These are phyloP conservation scores for Austropuccinia psidii DNA, from an alignment of 1,284 basidiomycete species.

Conservation along the genomic window DNA sequence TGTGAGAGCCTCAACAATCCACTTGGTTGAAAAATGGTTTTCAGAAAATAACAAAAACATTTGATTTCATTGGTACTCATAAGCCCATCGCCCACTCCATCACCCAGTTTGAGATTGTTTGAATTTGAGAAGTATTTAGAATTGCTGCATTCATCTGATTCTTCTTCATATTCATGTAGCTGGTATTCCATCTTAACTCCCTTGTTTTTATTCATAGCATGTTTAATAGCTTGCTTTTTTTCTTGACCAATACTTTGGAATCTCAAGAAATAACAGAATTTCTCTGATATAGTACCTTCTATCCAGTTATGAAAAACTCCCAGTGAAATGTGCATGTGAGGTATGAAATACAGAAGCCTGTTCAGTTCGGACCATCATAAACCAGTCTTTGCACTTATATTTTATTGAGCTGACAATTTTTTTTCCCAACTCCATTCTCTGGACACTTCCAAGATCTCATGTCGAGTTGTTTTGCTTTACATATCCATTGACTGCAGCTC, in stretches of 20 bases:
- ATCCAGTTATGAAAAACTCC: constrained; percentile 28
- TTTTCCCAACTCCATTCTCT: neutral
- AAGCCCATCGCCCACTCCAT: neutral
- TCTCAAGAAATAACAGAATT: constrained; percentile 11
- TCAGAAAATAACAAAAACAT: neutral
- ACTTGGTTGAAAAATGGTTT: neutral
- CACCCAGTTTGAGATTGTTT: neutral
- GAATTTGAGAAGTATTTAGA: too few species aligned
- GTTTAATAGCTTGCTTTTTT: neutral
- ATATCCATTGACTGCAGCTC: neutral
- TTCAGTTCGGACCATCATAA: constrained; percentile 3
- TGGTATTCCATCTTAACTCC: too few species aligned
- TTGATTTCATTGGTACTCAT: neutral
- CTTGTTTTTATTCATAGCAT: neutral
- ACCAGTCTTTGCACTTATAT: neutral
- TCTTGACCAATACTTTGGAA: neutral
- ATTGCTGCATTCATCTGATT: too few species aligned
- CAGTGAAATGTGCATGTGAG: neutral
- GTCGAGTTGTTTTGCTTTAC: neutral
- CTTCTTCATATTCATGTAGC: too few species aligned
- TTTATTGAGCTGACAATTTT: neutral
- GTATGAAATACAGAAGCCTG: neutral
- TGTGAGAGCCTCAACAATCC: neutral
- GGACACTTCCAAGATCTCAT: neutral
- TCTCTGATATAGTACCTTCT: constrained; percentile 11